Conservation (phyloP, 352 stramenopile genomes). For the Salisapilia sapeloensis region DNA sequence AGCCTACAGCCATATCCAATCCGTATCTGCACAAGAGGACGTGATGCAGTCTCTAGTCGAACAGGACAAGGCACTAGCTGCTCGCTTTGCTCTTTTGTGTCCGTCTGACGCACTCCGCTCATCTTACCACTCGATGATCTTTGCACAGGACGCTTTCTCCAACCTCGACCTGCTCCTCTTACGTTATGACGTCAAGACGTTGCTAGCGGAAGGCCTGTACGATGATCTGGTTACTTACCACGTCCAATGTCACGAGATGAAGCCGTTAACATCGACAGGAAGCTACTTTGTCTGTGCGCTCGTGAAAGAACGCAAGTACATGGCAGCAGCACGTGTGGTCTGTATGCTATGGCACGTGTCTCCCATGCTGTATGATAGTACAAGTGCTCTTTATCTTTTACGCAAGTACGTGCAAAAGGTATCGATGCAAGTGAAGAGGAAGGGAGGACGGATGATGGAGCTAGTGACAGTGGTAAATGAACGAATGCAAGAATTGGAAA, state of each 20-base stretch:
- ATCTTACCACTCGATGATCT: constrained; percentile 27
- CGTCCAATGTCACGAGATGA: constrained; percentile 5
- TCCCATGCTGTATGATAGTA: constrained; percentile 49
- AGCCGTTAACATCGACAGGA: constrained; percentile 32
- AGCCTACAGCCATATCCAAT: constrained; percentile 19
- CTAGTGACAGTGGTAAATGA: too few species aligned
- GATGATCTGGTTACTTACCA: constrained; percentile 15
- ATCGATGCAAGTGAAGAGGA: too few species aligned
- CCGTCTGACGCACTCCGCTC: too few species aligned
- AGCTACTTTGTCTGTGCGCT: constrained; percentile 52
- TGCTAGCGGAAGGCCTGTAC: constrained; percentile 25
- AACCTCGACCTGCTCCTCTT: constrained; percentile 29
- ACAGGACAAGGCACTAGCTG: constrained; percentile 10
- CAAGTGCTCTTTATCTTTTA: too few species aligned
- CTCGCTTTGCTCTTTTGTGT: constrained; percentile 36
- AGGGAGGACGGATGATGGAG: too few species aligned
- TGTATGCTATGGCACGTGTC: constrained; percentile 36
- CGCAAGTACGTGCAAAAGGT: too few species aligned
- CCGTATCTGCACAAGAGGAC: constrained; percentile 10
- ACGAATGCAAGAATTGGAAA: too few species aligned
- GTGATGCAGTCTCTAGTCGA: constrained; percentile 21
- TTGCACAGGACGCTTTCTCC: constrained; percentile 5
- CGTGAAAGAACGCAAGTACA: constrained; percentile 22
- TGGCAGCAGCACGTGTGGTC: constrained; percentile 23
- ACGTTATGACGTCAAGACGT: constrained; percentile 24